phyloP scores from a whole-genome alignment of 1,284 basidiomycete genomes.

The Volvariella volvacea region DNA sequence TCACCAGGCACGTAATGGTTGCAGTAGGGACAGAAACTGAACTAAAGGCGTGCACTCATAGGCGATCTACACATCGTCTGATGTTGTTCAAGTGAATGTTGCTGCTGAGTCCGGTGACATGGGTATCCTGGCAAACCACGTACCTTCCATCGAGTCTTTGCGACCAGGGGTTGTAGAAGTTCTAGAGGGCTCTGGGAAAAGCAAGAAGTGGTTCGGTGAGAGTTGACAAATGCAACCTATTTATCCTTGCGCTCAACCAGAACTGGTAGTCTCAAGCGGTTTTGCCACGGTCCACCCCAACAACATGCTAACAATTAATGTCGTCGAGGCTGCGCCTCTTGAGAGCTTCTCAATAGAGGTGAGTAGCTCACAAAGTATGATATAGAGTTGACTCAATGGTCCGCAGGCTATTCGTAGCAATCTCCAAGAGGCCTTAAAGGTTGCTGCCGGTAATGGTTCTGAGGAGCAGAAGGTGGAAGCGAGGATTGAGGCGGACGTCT shows the following conservation, averaged over 20 bases:
- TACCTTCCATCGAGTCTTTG: constrained; percentile 88
- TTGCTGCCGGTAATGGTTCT: constrained; percentile 76
- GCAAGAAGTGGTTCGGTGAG: constrained; percentile 96
- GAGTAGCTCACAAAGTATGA: constrained; percentile 13
- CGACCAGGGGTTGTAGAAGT: constrained; percentile 92
- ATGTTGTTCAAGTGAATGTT: constrained; percentile 92
- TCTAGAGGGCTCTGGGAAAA: constrained; percentile 68
- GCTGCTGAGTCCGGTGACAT: constrained; percentile 94
- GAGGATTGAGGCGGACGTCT: constrained; percentile 93
- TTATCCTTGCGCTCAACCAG: not conserved
- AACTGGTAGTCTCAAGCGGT: constrained; percentile 96
- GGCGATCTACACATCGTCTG: constrained; percentile 82
- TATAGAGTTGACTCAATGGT: constrained; percentile 5
- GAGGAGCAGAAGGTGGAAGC: constrained; percentile 95
- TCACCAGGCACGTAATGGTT: constrained; percentile 69
- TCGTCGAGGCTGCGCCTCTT: constrained; percentile 91
- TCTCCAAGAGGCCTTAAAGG: constrained; percentile 85
- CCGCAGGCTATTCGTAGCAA: constrained; percentile 82
- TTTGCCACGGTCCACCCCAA: constrained; percentile 98
- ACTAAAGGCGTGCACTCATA: constrained; percentile 25
- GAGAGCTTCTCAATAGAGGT: constrained; percentile 89
- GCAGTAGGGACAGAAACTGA: constrained; percentile 4
- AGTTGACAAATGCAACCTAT: constrained; percentile 12
- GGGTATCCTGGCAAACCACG: constrained; percentile 97
- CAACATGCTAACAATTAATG: constrained; percentile 96